Percentiles rank a stretch among this genome's conserved stretches.
Conservation (phyloP, 805 yeast species). For the Scheffersomyces amazonensis region DNA sequence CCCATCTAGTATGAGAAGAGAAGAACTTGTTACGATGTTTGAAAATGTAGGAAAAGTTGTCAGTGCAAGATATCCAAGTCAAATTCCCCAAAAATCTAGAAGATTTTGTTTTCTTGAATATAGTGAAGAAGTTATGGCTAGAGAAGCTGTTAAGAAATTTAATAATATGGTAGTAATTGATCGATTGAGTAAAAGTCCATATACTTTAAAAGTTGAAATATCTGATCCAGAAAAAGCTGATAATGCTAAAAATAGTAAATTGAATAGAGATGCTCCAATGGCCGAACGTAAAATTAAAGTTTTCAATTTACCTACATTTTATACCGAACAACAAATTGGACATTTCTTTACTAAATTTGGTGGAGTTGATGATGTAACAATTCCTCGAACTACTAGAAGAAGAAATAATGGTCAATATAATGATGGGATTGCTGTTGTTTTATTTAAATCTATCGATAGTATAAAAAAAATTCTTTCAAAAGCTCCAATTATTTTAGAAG, state of each 20-base stretch:
- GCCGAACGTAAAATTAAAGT: conserved; percentile 55
- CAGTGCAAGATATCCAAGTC: conserved; percentile 63
- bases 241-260: conserved; percentile 19
- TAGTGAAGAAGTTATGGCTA: conserved; percentile 39
- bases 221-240: conserved; percentile 50
- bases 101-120: conserved; percentile 76
- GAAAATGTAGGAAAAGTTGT: conserved; percentile 36
- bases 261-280: conserved; percentile 40
- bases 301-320: conserved; percentile 39
- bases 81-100: conserved; percentile 48
- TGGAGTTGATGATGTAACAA: conserved; percentile 44
- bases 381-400: conserved; percentile 42
- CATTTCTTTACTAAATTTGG: conserved; percentile 51
- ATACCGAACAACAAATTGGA: conserved; percentile 35
- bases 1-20: conserved; percentile 51
- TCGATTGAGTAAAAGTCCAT: conserved; percentile 17
- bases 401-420: conserved; percentile 32
- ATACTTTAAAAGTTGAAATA: conserved; percentile 51
- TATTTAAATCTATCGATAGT: conserved; percentile 40
- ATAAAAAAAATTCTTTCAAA: conserved; percentile 47
- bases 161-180: conserved; percentile 38
- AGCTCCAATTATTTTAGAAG: too few species aligned
- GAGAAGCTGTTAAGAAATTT: conserved; percentile 36
- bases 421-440: conserved; percentile 68
- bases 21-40: conserved; percentile 41